Base-by-base conservation (phyloP, 2,329 filamentous ascomycete genomes). In the Aspergillus sp. region DNA sequence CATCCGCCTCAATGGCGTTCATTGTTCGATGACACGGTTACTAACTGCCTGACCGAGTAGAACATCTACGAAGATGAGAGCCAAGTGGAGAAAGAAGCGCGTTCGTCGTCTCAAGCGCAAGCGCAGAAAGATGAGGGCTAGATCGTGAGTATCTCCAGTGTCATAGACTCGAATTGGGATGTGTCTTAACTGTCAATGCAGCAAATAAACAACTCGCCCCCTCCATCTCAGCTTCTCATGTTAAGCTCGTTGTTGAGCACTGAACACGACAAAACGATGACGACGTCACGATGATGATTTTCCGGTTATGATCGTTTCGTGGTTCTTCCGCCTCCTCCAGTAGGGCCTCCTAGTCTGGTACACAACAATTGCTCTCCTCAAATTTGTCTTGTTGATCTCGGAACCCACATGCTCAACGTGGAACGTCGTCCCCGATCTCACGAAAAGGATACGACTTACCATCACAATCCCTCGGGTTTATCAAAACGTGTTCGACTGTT, bases 71-170 rank as follows among this genome's bases (percentile, higher is more conserved):
- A 80, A 79, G 77, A 89, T 90, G 88, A 90, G 94, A 95, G 93
- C 93, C 81, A 98, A 98, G 88, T 98, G 95, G 95, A 95, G 94
- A 88, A 99, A 99, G 91, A 99, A 99, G 94, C 89, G 95, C 83
- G 93, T 97, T 85, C 89, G 95, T 79, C 90, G 95, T 84, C 92
- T 99, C 83, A 98, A 98, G 91, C 91, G 93, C 82, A 99, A 99
- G 93, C 93, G 95, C 87, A 96, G 95, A 93, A 99, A 99, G 94
- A 97, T 95, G 85, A 89, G 95, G 82, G 95, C 94, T 78, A 86
- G 95, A 86, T 93, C 89, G 95, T 98, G 87, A 88, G 93, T 83
- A 67, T 31, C 23, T 8, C 13, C 9, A 17, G n/a, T n/a, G 28
- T 38, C 23, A 30, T 28, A 15, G 31, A 22, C 1, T 31, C 5